Evolutionary conservation across 805 yeast species (phyloP).

Genomic region (Pichia nanzhaoensis): DNA sequence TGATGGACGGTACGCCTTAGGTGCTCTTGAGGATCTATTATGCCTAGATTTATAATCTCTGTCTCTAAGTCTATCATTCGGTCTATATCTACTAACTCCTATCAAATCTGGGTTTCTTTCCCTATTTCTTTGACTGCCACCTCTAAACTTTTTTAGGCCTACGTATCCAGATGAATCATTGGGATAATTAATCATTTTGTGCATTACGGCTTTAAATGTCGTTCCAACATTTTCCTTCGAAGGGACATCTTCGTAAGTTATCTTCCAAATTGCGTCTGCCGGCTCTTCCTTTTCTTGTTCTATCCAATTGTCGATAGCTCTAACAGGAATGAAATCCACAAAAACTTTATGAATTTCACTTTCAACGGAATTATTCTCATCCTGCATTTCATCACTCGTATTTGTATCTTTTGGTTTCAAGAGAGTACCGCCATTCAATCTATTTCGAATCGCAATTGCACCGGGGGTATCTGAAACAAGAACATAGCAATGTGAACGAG

Average conservation of each 20-base stretch:
- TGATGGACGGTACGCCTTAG: not conserved
- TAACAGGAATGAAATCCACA: conserved; percentile 40
- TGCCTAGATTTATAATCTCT: not conserved
- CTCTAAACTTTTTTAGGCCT: not conserved
- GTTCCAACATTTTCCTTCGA: conserved; percentile 27
- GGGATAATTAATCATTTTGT: conserved; percentile 30
- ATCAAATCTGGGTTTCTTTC: not conserved
- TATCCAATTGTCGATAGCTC: conserved; percentile 40
- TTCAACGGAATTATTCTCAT: conserved; percentile 18
- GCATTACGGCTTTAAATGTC: conserved; percentile 26
- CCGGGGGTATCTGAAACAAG: conserved; percentile 36
- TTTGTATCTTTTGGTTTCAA: conserved; percentile 11
- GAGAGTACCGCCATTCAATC: conserved; percentile 32
- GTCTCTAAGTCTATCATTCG: not conserved
- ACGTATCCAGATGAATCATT: conserved; percentile 29
- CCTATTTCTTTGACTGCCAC: not conserved
- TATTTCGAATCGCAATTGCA: conserved; percentile 31
- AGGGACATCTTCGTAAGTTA: conserved; percentile 31
- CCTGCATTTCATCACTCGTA: not conserved
- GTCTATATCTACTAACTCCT: not conserved
- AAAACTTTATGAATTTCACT: conserved; percentile 20
- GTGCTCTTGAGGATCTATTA: not conserved
- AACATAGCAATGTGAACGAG: conserved; percentile 38
- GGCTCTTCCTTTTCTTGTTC: conserved; percentile 41
- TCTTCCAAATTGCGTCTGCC: conserved; percentile 38